Percentiles rank a stretch among this genome's conserved stretches.
Evolutionary conservation across 257 asterid genomes (phyloP).

Genomic region (Solanum ossicruentum): DNA sequence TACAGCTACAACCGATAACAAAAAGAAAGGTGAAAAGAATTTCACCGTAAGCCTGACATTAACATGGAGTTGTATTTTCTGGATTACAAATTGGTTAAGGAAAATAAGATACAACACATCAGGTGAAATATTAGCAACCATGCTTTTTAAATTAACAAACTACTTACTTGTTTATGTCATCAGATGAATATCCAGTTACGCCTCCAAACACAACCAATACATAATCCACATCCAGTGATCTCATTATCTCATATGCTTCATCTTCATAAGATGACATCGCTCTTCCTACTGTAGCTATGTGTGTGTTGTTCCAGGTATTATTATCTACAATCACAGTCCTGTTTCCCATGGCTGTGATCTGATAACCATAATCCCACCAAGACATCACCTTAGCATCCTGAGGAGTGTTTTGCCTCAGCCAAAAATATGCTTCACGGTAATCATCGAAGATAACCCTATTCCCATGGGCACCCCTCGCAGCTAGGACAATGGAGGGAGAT

Average conservation of each 20-base stretch:
- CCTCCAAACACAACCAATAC: conserved; percentile 97
- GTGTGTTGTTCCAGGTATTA: conserved; percentile 99
- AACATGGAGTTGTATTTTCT: background rate
- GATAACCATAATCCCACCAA: conserved; percentile 99
- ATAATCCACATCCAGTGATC: conserved; percentile 86
- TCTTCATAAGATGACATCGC: conserved; percentile 98
- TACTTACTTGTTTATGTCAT: conserved; percentile 94
- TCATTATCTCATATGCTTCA: conserved; percentile 96
- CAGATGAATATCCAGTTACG: conserved; percentile 95
- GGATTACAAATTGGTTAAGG: background rate
- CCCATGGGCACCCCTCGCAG: conserved; percentile 97
- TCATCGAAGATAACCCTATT: conserved; percentile 88
- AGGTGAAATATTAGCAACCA: background rate
- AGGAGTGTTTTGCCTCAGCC: conserved; percentile 94
- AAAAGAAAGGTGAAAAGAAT: background rate
- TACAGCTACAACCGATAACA: background rate
- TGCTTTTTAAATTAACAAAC: background rate
- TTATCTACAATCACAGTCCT: conserved; percentile 96
- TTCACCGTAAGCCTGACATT: background rate
- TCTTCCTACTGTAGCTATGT: conserved; percentile 98
- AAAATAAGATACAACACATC: background rate
- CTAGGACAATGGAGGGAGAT: conserved; percentile 97
- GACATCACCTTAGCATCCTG: conserved; percentile 98
- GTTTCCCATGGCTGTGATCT: conserved; percentile 97
- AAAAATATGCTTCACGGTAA: conserved; percentile 92